Base-by-base conservation (phyloP, 2,329 filamentous ascomycete genomes). In the Talaromyces rugulosus region DNA sequence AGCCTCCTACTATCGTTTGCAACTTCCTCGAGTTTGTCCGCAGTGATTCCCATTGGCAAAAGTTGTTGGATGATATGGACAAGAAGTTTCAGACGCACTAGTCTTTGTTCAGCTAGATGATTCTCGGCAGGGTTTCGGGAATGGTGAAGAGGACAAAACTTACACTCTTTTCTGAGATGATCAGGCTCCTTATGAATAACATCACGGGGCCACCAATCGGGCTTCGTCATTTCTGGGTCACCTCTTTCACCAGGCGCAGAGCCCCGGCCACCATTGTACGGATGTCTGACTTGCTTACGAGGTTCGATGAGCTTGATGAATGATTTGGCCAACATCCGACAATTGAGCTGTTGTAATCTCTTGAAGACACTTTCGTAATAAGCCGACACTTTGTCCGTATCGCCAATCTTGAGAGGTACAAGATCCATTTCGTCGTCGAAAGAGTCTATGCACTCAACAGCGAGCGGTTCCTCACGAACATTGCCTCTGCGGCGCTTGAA, bases 151-250 rank as follows among this genome's bases (percentile, higher is more conserved):
- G 33, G 18, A 3, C 18, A 27, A 56, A 14, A 68, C 78, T 65
- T 72, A 82, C 80, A 75, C 47, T 77, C 74, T 70, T 80, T 81
- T 57, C 74, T 71, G 23, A 81, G 66, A 67, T 82, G 80, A 59
- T 82, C 80, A 3, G 80, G 80, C 67, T 82, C 80, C 67, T 74
- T 78, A 69, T 82, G 80, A 47, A 75, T 75, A 47, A 81, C 77
- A 62, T 73, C 74, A 40, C 70, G 63, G n/a, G 77, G 76, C 77
- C 77, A 80, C 74, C 74, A 80, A 12, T 74, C 72, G 8, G 80
- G 80, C 65, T 77, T 79, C 12, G 78, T 81, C 63, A 73, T 73
- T 60, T 80, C 75, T 4, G 77, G 74, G 62, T 81, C 77, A 1
- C 73, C 72, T 5, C 71, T 73, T 34, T 76, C 70, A 42, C 74